Base-by-base conservation (phyloP, 2,329 filamentous ascomycete species). In the Alternaria triticimaculans region DNA sequence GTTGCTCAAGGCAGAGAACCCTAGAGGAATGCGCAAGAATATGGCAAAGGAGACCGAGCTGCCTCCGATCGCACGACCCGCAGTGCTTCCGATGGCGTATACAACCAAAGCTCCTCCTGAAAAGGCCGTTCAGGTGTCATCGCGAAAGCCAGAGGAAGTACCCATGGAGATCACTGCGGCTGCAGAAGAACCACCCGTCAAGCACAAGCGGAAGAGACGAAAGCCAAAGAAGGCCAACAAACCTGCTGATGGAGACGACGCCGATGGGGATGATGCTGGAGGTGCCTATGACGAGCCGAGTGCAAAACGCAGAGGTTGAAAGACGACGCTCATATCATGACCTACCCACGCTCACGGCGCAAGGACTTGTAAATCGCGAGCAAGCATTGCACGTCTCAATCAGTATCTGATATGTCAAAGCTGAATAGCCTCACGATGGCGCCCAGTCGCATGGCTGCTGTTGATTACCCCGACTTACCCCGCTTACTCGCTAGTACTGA, bases 401-500 rank as follows among this genome's bases (percentile, higher is more conserved):
- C 14, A 23, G 23, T 9, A 25, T 15, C 20, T 10, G 25, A 3
- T 4, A 33, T 20, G 18, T 21, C 23, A 7, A 5, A 33, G 6
- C 10, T 18, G 33, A 37, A 55, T 18, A 63, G 6, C 49, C 50
- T 55, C 44, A 55, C 14, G 21, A 30, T 37, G 8, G 55, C 12
- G 9, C 21, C 6, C 55, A n/a, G 12, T 15, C 20, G 20, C 25
- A 43, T 20, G 18, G 41, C 14, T 14, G 12, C 33, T 57, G 37
- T 59, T 58, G 28, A 58, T 61, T 48, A 53, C 56, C 62, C 63
- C 56, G 64, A 37, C 51, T 62, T 68, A 69, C 69, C 67, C 65
- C 68, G 63, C 68, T 72, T 71, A 72, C 70, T 74, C 68, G 67
- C 59, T 53, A 57, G 45, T 37, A 62, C 60, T 68, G 66, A 76